These are phyloP conservation scores for Vaucheria bursata DNA, from an alignment of 352 stramenopile species.

Conservation along the genomic window DNA sequence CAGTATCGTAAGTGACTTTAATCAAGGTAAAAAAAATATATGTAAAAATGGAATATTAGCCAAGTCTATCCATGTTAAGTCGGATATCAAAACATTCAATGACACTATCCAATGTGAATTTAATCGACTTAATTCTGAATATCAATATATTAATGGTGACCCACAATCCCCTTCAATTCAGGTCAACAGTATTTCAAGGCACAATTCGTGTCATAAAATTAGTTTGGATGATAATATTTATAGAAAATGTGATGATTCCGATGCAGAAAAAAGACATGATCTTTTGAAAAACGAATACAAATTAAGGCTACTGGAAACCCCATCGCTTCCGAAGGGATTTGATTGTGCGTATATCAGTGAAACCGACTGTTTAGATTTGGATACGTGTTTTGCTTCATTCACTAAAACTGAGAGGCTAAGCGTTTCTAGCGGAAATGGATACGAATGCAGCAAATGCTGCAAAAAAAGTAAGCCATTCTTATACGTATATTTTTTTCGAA, in stretches of 20 bases:
- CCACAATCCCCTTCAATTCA: too few species aligned
- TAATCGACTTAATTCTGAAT: too few species aligned
- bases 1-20: too few species aligned
- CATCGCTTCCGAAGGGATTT: neutral
- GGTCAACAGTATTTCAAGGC: too few species aligned
- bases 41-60: too few species aligned
- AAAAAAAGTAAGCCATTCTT: neutral
- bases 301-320: neutral
- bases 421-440: constrained; percentile 24
- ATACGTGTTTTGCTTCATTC: constrained; percentile 31
- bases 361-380: constrained; percentile 9
- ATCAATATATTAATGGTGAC: too few species aligned
- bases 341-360: neutral
- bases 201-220: neutral
- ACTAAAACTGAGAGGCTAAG: constrained; percentile 19
- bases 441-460: constrained; percentile 20
- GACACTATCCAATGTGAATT: too few species aligned
- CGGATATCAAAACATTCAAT: too few species aligned
- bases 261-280: too few species aligned
- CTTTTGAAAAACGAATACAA: neutral
- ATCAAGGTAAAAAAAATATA: too few species aligned
- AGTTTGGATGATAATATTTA: neutral
- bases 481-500: neutral
- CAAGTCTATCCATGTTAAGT: too few species aligned
- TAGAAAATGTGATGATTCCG: neutral